Percentiles rank a stretch among this genome's conserved stretches.
Evolutionary conservation across 2,329 filamentous ascomycete genomes (phyloP).

Genomic region (Colletotrichum eremochloae): DNA sequence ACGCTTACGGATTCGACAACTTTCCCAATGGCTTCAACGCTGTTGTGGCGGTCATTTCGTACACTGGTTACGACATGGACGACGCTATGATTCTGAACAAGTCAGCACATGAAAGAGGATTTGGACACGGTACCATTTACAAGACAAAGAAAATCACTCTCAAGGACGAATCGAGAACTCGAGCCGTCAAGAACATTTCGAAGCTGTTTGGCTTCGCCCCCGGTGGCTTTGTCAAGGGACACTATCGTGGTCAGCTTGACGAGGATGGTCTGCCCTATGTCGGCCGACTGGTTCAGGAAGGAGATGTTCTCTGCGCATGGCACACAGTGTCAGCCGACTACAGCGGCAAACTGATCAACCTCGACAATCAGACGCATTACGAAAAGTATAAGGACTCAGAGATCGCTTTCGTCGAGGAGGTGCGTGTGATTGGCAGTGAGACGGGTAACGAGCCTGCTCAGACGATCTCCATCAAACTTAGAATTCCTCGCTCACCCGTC

Average conservation of each 20-base stretch:
- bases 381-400: constrained; percentile 96
- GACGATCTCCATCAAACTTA: constrained; percentile 91
- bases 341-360: constrained; percentile 83
- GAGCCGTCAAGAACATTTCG: constrained; percentile 76
- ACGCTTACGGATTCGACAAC: constrained; percentile 96
- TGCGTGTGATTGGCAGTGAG: constrained; percentile 90
- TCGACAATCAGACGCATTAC: constrained; percentile 87
- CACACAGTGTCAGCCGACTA: constrained; percentile 89
- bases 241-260: constrained; percentile 81
- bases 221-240: constrained; percentile 76
- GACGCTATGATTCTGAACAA: constrained; percentile 99
- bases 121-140: constrained; percentile 96
- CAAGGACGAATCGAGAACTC: constrained; percentile 80
- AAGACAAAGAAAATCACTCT: constrained; percentile 95
- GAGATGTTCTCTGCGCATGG: constrained; percentile 89
- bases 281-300: constrained; percentile 82
- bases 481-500: constrained; percentile 88
- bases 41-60: constrained; percentile 96
- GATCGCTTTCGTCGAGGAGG: constrained; percentile 89
- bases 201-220: constrained; percentile 95
- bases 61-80: constrained; percentile 99
- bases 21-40: constrained; percentile 98
- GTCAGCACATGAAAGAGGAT: constrained; percentile 93
- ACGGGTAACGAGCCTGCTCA: constrained; percentile 86
- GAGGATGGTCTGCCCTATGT: constrained; percentile 88